Evolutionary conservation across 305 asterid genomes (phyloP), one percentile per base, ranked within the genome.

Genomic region (Plantago rigida): DNA sequence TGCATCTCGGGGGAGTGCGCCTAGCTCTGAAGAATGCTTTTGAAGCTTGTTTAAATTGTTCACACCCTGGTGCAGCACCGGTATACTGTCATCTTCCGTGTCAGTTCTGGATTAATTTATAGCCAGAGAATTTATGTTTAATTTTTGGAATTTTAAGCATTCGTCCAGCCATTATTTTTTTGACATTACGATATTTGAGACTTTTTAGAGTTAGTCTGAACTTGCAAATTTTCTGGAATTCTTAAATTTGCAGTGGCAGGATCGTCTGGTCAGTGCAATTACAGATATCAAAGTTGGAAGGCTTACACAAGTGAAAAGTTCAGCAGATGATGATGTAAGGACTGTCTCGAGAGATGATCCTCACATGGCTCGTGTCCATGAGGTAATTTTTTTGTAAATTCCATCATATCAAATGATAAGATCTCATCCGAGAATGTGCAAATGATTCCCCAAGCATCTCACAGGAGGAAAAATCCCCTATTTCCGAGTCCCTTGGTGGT

Each of bases 11-110:
- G 68, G 91, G 88, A 76, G 86, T 84, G 71, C 76, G 78, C 69
- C 84, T 75, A 81, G 84, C 95, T 76, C 70, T 88, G 76, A 92
- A 82, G 87, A 88, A 72, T 63, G 95, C 96, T 63, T 92, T 86
- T 69, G 75, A 86, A 67, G 85, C 93, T 71, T 92, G 95, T 79
- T 84, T 92, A 78, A 81, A 77, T 63, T 92, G 99, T 75, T 75
- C 87, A 31, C 94, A 92, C 72, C 88, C 92, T 44, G 93, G 93
- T 69, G 95, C 95, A 76, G 95, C 94, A 57, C 95, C 96, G 96
- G 99, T 92, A 83, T 61, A 57, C 66, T 48, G n/a, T 62, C 74
- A 59, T 63, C 60, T 45, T 22, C 39, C 7, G 39, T 31, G 39
- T 31, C 39, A 31, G 0, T 31, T 31, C 7, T 31, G 39, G 7